Base-by-base conservation (phyloP, 306 rosid genomes). In the cucumber (Cucumis sativus) region DNA sequence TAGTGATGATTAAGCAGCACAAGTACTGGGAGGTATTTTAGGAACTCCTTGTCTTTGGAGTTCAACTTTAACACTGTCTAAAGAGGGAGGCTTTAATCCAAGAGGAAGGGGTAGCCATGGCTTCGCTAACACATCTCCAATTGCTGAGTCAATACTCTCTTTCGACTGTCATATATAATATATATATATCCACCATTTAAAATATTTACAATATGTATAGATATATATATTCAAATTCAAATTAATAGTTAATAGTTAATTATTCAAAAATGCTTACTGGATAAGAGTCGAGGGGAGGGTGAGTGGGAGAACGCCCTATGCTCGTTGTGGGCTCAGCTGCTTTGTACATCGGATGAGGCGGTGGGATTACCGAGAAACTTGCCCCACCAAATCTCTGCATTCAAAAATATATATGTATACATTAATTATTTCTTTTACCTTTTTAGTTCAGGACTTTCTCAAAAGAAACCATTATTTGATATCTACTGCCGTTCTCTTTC, bases 61-160 rank as follows among this genome's bases (percentile, higher is more conserved):
- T 80, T 95, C 96, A 33, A 68, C 79, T 89, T 89, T 65, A 11
- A 95, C 98, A 28, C 90, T 80, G 51, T 89, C 97, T 62, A 84
- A 74, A 0, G 87, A 86, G 17, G 98, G 98, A 66, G 97, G 92
- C 56, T 89, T 95, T 2, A 95, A 86, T 54, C 98, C 96, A 47
- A 95, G 87, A 43, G 98, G 97, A 40, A 95, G 93, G 3, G 97
- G 97, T 68, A 88, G 82, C 98, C 97, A 88, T 61, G 98, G 98
- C 78, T 89, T 90, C 65, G 90, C 81, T 81, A 95, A 78, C 75
- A 85, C 96, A 75, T 92, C 98, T 84, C 90, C 96, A 65, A 95
- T 84, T 7, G 93, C 96, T 83, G 89, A 90, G 82, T 95, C 98
- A 77, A 95, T 77, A 81, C 97, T 88, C 83, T 95, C 98, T 77